Evolutionary conservation across 768 basidiomycete species (phyloP).

Genomic region (Tulasnella sp.): DNA sequence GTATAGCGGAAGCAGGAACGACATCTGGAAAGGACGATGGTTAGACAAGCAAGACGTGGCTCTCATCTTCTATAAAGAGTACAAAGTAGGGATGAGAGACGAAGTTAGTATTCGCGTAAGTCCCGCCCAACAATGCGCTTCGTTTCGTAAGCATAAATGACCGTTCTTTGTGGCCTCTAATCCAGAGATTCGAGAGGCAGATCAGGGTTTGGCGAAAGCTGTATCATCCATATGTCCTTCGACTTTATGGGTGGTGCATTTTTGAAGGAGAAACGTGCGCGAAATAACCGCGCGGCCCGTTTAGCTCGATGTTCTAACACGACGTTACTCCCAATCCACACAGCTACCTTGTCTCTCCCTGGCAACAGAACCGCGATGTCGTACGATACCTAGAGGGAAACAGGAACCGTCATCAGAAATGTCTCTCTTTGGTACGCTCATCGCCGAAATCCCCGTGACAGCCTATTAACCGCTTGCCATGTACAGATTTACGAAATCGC

Average conservation of each 20-base stretch:
- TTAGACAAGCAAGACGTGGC: constrained; percentile 22
- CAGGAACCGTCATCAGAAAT: neutral
- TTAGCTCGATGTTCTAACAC: neutral
- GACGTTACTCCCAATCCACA: neutral
- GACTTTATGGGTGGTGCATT: constrained; percentile 17
- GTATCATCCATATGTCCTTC: constrained; percentile 5
- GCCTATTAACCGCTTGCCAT: no score
- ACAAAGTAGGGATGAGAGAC: neutral
- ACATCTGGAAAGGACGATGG: constrained; percentile 27
- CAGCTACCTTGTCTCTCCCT: constrained; percentile 19
- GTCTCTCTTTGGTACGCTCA: neutral
- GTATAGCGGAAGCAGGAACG: neutral
- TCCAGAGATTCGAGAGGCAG: constrained; percentile 23
- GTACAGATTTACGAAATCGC: constrained; percentile 20
- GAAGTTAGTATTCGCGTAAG: neutral
- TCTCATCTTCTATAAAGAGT: constrained; percentile 4
- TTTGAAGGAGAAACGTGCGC: neutral
- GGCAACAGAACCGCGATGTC: constrained; percentile 19
- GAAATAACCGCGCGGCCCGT: neutral
- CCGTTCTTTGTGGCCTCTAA: neutral
- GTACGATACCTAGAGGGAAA: neutral
- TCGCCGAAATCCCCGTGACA: neutral
- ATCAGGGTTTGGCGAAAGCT: constrained; percentile 23
- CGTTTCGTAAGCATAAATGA: neutral
- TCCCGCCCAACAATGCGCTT: neutral